Conservation (phyloP, 192 early-diverging fungal species). For the Coemansia sp. region DNA sequence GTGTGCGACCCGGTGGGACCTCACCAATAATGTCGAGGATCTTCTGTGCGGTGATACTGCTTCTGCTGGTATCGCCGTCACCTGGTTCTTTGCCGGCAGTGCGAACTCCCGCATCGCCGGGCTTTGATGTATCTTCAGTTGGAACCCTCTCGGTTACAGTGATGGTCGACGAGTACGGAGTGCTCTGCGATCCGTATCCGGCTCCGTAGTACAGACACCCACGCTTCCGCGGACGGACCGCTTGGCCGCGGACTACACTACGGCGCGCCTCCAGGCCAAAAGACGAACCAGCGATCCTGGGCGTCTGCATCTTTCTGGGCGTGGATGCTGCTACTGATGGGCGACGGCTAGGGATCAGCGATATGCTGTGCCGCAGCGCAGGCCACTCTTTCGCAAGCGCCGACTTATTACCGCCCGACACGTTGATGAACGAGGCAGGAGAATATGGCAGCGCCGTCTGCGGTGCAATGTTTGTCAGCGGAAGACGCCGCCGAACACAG, state of each 20-base stretch:
- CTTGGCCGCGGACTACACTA: slow-evolving; percentile 17
- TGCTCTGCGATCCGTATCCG: slow-evolving; percentile 39
- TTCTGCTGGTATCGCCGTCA: slow-evolving; percentile 6
- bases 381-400: slow-evolving; percentile 11
- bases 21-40: slow-evolving; percentile 51
- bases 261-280: slow-evolving; percentile 38
- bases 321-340: background rate
- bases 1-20: slow-evolving; percentile 35
- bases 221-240: slow-evolving; percentile 7
- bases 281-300: slow-evolving; percentile 30
- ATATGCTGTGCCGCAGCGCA: slow-evolving; percentile 10
- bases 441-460: slow-evolving; percentile 18
- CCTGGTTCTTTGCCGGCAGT: background rate
- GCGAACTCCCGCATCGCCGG: background rate
- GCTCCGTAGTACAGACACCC: slow-evolving; percentile 41
- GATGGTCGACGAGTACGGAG: slow-evolving; percentile 26
- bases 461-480: slow-evolving; percentile 4
- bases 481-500: slow-evolving; percentile 11
- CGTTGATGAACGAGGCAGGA: slow-evolving; percentile 40
- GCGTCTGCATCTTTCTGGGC: slow-evolving; percentile 11
- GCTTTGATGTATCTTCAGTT: background rate
- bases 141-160: slow-evolving; percentile 13
- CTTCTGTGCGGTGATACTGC: slow-evolving; percentile 47
- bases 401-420: slow-evolving; percentile 25
- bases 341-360: background rate